Evolutionary conservation across 2,329 filamentous ascomycete species (phyloP), one percentile per base, ranked within the genome.

Genomic region (Pezicula neosporulosa): DNA sequence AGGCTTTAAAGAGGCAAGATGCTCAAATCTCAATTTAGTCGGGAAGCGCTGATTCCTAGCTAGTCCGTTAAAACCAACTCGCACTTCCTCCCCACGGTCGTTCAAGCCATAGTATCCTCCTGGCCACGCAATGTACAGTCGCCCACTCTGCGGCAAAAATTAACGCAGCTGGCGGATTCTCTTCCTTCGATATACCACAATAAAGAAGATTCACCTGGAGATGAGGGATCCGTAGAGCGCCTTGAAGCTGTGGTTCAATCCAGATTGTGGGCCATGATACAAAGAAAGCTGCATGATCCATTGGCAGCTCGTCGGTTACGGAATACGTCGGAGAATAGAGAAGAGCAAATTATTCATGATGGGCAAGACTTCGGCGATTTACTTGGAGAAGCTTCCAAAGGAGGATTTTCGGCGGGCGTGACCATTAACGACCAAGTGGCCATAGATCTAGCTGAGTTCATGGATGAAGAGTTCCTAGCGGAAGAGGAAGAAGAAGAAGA

Each of bases 1-100:
- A 6, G 61, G 57, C 0, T 65, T 63, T 37, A 58, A 56, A 50
- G 50, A 63, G 48, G 63, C 63, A 56, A 8, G 28, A 10, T 33
- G 4, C 30, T 33, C 27, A 36, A n/a, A 18, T n/a, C 38, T 12
- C 7, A 3, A 5, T 36, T 3, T 21, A 27, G 9, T 10, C 10
- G 13, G 19, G 21, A 35, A 21, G 33, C 13, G 27, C 50, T 47
- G 37, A 50, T 19, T 18, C 42, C 15, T 16, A 13, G 1, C 5
- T 16, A 63, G 60, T 37, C 35, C n/a, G 58, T 63, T 48, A 51
- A 52, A 43, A 52, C 54, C 15, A 54, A 60, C 30, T 37, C 43
- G n/a, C 41, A 50, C 3, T 60, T 56, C 36, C 24, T 63, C 7
- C 46, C 50, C 4, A 56, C 50, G 9, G 56, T 63, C 12, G 48